Evolutionary conservation across 2,329 filamentous ascomycete species (phyloP), one percentile per base, ranked within the genome.

Genomic region (Zymoseptoria crescenta): DNA sequence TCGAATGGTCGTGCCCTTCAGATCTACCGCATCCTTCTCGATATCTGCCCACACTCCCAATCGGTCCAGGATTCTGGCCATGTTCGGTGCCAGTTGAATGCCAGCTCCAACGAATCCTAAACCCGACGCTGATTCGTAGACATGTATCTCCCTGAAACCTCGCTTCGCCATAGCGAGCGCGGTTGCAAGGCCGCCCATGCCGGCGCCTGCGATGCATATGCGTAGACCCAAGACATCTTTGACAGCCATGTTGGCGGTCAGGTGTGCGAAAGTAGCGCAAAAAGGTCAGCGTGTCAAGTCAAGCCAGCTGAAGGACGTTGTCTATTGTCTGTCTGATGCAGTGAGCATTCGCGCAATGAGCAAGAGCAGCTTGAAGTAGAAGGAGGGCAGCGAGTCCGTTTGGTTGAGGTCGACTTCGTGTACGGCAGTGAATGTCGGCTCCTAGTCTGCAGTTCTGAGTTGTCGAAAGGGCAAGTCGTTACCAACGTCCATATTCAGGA

Each of bases 101-200:
- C 90, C 90, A 1, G 90, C 90, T 24, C 90, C 90, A 0, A 93
- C 88, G 67, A 93, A 93, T 4, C 89, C 89, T 3, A 93, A 80
- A 64, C 84, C 82, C 4, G 86, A 83, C 0, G 88, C 88, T 41
- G 80, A 82, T 71, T 93, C 89, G 71, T 85, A 93, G 55, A 93
- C 83, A 57, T 87, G 79, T 68, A 93, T 86, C 59, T 87, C 77
- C 64, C 79, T 83, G 74, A 93, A 92, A 7, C 89, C 89, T 67
- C 86, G 84, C 74, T 87, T 87, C 49, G 89, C 88, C 41, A 93
- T 81, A 10, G 88, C 83, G 41, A 93, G 80, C 6, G 88, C 88
- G 55, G 79, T 81, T 59, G 87, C 84, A 28, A 93, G 78, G 28
- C 89, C 89, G 56, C 88, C 89, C 88, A 94, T 93, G 64, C 89